Evolutionary conservation across 169 alveolate genomes (phyloP).

Genomic region (Cryptosporidium sp.): DNA sequence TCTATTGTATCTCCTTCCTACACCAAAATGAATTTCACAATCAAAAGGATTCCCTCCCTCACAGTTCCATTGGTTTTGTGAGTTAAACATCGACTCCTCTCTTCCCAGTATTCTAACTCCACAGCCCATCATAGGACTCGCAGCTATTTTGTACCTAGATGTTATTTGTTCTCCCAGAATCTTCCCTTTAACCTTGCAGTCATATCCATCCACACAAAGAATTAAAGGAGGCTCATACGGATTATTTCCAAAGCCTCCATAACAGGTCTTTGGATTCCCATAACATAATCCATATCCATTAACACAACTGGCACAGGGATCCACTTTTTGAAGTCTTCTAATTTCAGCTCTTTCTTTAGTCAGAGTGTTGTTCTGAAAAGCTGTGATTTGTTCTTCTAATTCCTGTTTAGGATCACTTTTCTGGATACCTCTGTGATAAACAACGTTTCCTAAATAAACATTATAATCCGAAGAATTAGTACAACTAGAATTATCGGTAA

Average conservation of each 20-base stretch:
- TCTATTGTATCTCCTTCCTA: conserved; percentile 71
- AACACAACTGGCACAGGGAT: conserved; percentile 75
- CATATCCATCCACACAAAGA: conserved; percentile 73
- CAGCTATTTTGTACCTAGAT: conserved; percentile 68
- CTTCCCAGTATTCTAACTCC: conserved; percentile 60
- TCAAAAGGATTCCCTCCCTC: conserved; percentile 75
- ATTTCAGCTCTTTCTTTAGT: background rate
- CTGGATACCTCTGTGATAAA: conserved; percentile 41
- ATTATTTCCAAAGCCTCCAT: conserved; percentile 74
- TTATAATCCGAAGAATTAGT: conserved; percentile 14
- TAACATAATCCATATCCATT: conserved; percentile 74
- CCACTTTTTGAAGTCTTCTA: conserved; percentile 41
- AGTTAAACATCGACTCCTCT: conserved; percentile 64
- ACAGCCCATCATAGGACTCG: conserved; percentile 73
- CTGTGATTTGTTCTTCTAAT: background rate
- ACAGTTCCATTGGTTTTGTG: conserved; percentile 64
- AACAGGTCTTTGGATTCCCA: conserved; percentile 69
- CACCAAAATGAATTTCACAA: conserved; percentile 74
- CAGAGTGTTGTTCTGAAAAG: background rate
- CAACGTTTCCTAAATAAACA: background rate
- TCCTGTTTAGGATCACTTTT: background rate
- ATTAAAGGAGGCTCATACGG: conserved; percentile 68
- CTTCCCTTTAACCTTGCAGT: conserved; percentile 62
- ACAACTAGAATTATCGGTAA: background rate
- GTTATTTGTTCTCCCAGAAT: conserved; percentile 70